Conservation (phyloP, 331 rosid species). For the Rosa hybrid region DNA sequence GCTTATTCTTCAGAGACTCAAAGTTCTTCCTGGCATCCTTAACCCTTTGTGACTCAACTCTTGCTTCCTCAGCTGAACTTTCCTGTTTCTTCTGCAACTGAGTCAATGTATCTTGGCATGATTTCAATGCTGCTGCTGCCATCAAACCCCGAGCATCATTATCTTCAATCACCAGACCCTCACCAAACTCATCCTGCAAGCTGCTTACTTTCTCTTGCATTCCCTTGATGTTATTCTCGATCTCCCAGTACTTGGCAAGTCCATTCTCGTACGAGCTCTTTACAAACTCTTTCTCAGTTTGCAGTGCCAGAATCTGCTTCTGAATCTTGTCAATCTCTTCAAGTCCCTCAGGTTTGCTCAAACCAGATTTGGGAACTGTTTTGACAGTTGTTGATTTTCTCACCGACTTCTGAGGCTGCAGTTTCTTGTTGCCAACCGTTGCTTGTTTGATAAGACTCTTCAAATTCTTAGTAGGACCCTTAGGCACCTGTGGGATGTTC, state of each 20-base stretch:
- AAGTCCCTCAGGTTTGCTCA: conserved; percentile 68
- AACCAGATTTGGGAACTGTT: conserved; percentile 61
- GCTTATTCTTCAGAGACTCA: conserved; percentile 51
- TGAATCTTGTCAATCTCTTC: conserved; percentile 75
- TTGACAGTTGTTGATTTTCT: conserved; percentile 19
- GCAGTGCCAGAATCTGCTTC: conserved; percentile 76
- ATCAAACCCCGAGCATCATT: conserved; percentile 85
- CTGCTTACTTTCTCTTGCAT: conserved; percentile 62
- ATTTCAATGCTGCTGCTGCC: conserved; percentile 79
- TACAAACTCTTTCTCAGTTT: conserved; percentile 89
- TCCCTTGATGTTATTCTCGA: conserved; percentile 68
- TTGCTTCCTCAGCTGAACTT: conserved; percentile 60
- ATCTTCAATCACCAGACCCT: conserved; percentile 74
- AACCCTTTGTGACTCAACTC: conserved; percentile 55
- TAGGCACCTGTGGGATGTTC: conserved; percentile 64
- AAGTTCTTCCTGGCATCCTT: conserved; percentile 52
- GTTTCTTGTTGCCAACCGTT: conserved; percentile 45
- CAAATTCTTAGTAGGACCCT: conserved; percentile 60
- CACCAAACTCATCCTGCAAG: conserved; percentile 88
- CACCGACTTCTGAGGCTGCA: conserved; percentile 36
- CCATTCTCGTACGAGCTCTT: conserved; percentile 79
- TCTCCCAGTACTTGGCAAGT: conserved; percentile 65
- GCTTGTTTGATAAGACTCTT: conserved; percentile 48
- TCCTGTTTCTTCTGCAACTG: conserved; percentile 65
- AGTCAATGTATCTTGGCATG: conserved; percentile 72